These are phyloP conservation scores for Hirschfeldia incana DNA, from an alignment of 345 rosid species.

Conservation along the genomic window DNA sequence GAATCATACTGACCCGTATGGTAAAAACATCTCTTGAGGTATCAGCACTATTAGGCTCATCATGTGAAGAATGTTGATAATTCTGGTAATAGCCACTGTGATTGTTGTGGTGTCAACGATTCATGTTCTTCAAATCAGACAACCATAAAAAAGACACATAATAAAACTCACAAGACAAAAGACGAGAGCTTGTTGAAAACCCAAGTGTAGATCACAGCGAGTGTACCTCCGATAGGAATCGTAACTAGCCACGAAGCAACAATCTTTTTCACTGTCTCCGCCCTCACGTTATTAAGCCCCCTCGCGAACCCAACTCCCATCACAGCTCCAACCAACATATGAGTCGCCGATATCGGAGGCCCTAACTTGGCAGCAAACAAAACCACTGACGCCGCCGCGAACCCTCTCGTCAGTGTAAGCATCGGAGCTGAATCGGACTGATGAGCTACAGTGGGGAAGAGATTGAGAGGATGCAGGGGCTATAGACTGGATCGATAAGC, in stretches of 20 bases:
- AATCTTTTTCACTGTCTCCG: slow-evolving; percentile 87
- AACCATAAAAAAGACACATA: no score
- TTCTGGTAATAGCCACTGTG: no score
- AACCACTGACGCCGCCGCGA: slow-evolving; percentile 94
- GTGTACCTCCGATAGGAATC: slow-evolving; percentile 81
- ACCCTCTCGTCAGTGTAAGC: slow-evolving; percentile 93
- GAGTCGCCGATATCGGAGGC: slow-evolving; percentile 88
- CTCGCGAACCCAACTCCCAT: slow-evolving; percentile 99
- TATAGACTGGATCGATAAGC: no score
- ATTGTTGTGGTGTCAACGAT: no score
- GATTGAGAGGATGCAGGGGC: no score
- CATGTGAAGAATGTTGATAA: no score
- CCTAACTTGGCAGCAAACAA: slow-evolving; percentile 85
- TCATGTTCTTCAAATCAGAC: no score
- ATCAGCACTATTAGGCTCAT: no score
- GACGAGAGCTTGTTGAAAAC: no score
- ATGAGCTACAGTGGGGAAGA: no score
- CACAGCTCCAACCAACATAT: slow-evolving; percentile 91
- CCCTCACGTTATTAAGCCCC: slow-evolving; percentile 84
- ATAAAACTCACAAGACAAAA: no score
- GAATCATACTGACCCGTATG: slow-evolving; percentile 98
- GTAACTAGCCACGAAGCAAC: slow-evolving; percentile 90
- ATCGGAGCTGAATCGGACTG: no score
- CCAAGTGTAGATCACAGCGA: slow-evolving; percentile 88
- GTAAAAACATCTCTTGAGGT: slow-evolving; percentile 87